Conservation (phyloP, 1,139 yeast genomes). For the Pichia sp. region DNA sequence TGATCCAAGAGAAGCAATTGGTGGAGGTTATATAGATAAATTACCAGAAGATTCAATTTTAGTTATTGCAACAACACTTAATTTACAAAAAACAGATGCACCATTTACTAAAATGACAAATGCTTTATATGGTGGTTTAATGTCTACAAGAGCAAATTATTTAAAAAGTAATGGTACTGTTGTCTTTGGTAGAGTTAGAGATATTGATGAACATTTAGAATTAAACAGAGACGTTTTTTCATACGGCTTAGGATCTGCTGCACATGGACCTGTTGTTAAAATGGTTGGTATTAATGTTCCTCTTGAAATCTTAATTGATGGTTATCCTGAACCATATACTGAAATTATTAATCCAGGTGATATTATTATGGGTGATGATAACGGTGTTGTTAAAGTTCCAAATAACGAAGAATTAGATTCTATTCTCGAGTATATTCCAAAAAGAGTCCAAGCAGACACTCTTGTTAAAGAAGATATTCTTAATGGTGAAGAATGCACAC, state of each 20-base stretch:
- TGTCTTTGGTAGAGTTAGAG: constrained; percentile 78
- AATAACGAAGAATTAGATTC: constrained; percentile 31
- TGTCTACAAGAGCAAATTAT: constrained; percentile 82
- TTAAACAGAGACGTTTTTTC: constrained; percentile 75
- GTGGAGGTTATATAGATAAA: constrained; percentile 64
- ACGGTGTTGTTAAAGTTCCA: constrained; percentile 63
- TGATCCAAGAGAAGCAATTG: constrained; percentile 68
- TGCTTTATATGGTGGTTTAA: constrained; percentile 88
- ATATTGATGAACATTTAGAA: constrained; percentile 66
- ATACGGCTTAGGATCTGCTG: constrained; percentile 72
- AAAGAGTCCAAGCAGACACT: constrained; percentile 69
- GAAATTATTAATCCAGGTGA: constrained; percentile 59
- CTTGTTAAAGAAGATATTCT: constrained; percentile 67
- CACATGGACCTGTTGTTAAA: constrained; percentile 73
- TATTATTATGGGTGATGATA: constrained; percentile 64
- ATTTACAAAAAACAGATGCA: constrained; percentile 44
- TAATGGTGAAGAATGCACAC: constrained; percentile 57
- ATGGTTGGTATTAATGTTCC: constrained; percentile 75
- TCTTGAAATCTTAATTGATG: constrained; percentile 41
- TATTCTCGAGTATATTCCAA: constrained; percentile 51
- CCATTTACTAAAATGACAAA: constrained; percentile 60
- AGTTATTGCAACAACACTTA: constrained; percentile 58
- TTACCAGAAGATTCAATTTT: constrained; percentile 58
- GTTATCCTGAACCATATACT: constrained; percentile 27
- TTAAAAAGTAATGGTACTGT: constrained; percentile 71